Evolutionary conservation across 352 stramenopile species (phyloP).

Genomic region (Pythium myriotylum): DNA sequence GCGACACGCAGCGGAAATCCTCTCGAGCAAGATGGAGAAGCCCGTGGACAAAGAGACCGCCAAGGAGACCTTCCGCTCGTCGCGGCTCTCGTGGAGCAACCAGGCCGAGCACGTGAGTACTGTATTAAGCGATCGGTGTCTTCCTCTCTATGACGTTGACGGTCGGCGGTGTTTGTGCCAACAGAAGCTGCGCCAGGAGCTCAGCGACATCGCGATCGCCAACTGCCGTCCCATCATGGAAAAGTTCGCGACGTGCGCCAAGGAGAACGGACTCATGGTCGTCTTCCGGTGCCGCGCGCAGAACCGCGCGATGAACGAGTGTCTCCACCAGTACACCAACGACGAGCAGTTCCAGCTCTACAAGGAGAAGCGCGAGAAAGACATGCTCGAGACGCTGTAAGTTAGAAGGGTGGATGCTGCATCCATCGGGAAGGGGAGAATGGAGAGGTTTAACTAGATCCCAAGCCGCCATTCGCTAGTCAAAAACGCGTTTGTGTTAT

Average conservation of each 20-base stretch:
- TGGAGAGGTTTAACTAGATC: not conserved
- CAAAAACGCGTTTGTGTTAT: too few relatives aligned
- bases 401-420: too few relatives aligned
- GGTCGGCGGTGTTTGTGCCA: not conserved
- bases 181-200: conserved; percentile 80
- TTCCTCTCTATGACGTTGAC: too few relatives aligned
- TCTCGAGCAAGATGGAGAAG: conserved; percentile 36
- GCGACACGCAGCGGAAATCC: conserved; percentile 8
- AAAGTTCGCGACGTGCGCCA: conserved; percentile 70
- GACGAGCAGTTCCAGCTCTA: conserved; percentile 72
- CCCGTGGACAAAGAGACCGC: conserved; percentile 71
- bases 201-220: conserved; percentile 81
- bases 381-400: conserved; percentile 38
- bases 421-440: too few relatives aligned
- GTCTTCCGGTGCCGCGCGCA: conserved; percentile 72
- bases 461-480: too few relatives aligned
- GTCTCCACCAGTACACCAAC: conserved; percentile 81
- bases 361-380: conserved; percentile 60
- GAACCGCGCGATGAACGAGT: conserved; percentile 82
- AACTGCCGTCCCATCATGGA: conserved; percentile 65
- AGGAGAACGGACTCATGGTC: conserved; percentile 68
- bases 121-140: too few relatives aligned
- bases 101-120: conserved; percentile 73
- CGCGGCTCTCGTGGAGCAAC: conserved; percentile 82
- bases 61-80: conserved; percentile 74